A percentile compares a stretch with the other conserved stretches of the same genome.
Conservation (phyloP, 495 filamentous ascomycete species). For the Beverwykella pulmonaria region DNA sequence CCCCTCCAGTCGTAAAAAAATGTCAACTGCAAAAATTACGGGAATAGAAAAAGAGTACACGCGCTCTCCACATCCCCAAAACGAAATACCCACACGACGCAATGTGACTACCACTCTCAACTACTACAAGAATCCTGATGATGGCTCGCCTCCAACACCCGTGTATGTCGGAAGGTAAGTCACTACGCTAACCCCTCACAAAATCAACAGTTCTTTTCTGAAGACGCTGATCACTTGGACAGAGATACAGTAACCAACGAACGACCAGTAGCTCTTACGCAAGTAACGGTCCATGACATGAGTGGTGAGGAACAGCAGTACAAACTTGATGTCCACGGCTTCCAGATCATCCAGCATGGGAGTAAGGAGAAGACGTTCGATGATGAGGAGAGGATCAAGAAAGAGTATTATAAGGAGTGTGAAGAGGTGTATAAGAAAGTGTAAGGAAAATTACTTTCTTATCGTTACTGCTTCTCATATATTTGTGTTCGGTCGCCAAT, state of each 20-base stretch:
- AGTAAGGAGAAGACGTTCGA: constrained; percentile 4
- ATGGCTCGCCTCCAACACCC: constrained; percentile 11
- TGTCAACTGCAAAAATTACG: too few relatives aligned
- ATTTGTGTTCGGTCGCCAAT: too few relatives aligned
- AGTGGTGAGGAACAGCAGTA: background rate
- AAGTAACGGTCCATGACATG: constrained; percentile 1
- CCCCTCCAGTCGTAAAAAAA: too few relatives aligned
- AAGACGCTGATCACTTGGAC: background rate
- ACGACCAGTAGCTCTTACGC: background rate
- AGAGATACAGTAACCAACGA: constrained; percentile 12
- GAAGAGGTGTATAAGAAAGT: constrained; percentile 11
- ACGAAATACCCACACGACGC: background rate
- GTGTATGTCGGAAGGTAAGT: constrained; percentile 8
- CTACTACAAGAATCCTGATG: constrained; percentile 11
- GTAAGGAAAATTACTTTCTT: too few relatives aligned
- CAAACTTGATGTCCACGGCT: constrained; percentile 5
- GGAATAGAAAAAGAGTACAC: too few relatives aligned
- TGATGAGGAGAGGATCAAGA: background rate
- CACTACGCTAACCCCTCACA: too few relatives aligned
- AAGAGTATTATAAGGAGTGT: constrained; percentile 8
- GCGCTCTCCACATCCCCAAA: background rate
- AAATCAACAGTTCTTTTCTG: too few relatives aligned
- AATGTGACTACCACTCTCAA: constrained; percentile 14
- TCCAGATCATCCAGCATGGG: constrained; percentile 1
- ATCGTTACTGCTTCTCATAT: too few relatives aligned